Evolutionary conservation across 495 filamentous ascomycete genomes (phyloP).

Genomic region (Podospora comata): DNA sequence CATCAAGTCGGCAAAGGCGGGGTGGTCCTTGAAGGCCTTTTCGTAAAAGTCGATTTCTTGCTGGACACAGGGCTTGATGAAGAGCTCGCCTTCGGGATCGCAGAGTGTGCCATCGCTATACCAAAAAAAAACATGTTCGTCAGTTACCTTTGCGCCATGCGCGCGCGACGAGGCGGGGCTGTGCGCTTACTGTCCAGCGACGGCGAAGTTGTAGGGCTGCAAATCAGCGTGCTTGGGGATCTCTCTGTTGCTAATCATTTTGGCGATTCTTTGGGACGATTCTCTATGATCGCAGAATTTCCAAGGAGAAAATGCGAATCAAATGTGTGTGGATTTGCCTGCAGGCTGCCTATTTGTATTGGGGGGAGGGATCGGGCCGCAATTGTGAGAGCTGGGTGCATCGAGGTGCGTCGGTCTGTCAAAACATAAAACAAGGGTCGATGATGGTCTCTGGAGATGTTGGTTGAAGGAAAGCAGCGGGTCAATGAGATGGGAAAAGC

Average conservation of each 20-base stretch:
- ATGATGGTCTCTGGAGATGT: not conserved
- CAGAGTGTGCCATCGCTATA: conserved; percentile 85
- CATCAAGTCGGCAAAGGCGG: conserved; percentile 71
- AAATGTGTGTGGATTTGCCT: not conserved
- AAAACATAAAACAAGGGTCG: not conserved
- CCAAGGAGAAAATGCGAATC: conserved; percentile 1
- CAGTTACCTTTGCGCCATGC: conserved; percentile 6
- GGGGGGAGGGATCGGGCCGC: conserved; percentile 13
- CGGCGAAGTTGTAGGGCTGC: conserved; percentile 72
- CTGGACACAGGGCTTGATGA: conserved; percentile 91
- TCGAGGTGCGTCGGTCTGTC: conserved; percentile 7
- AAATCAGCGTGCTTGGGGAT: conserved; percentile 55
- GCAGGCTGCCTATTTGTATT: conserved; percentile 8
- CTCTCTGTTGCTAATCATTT: conserved; percentile 31
- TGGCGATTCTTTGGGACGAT: conserved; percentile 8
- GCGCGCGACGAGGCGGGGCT: conserved; percentile 1
- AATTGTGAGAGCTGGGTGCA: conserved; percentile 17
- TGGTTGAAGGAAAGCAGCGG: conserved; percentile 1
- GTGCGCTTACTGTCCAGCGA: conserved; percentile 86
- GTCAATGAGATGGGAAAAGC: not conserved
- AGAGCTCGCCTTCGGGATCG: conserved; percentile 75
- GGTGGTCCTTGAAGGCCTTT: conserved; percentile 59
- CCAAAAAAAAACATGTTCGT: not conserved
- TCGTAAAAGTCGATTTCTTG: conserved; percentile 93
- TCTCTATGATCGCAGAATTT: not conserved